Base-by-base conservation (phyloP, 441 rosid species). In the Populus hybrid region DNA sequence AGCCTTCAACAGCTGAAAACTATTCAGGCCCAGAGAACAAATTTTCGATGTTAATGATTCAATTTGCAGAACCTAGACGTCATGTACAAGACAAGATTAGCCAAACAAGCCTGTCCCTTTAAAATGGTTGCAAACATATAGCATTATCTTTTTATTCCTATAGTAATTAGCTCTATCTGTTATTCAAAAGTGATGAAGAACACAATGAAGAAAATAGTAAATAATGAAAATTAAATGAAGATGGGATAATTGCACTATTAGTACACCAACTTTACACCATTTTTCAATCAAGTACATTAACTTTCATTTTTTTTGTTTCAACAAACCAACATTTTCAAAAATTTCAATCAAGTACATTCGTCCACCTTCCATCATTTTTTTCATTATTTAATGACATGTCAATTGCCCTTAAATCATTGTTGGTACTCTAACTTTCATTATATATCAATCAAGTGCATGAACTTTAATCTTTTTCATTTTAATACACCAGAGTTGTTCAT, bases 31-130 rank as follows among this genome's bases (percentile, higher is more conserved):
- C 34, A 86, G 85, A 76, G 85, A 84, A 70, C 85, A 85, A 32
- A 89, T 80, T 86, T 89, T 90, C 18, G 88, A 86, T 73, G 89
- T 78, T 78, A 90, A 82, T 46, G 91, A 80, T 81, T 94, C 98
- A 71, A 79, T 84, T 84, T 88, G 94, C 82, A 89, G 83, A 84
- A 92, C 92, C 99, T 95, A 78, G 74, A 78, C 10, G 65, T 18
- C 78, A 83, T 38, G 71, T 30, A 70, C 59, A 84, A 66, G 35
- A 79, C 42, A 67, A 72, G 50, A 30, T 53, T 53, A 74, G 35
- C 35, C 65, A 77, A 83, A 64, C 59, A 50, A 5, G 59, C n/a
- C 8, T 18, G 8, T 53, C 21, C 21, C 21, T 53, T 53, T 1
- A 53, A 53, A 53, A 53, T 53, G 61, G 2, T 18, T 16, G 7